These are phyloP conservation scores for Neurospora sp. DNA, from an alignment of 495 filamentous ascomycete genomes.

Conservation along the genomic window DNA sequence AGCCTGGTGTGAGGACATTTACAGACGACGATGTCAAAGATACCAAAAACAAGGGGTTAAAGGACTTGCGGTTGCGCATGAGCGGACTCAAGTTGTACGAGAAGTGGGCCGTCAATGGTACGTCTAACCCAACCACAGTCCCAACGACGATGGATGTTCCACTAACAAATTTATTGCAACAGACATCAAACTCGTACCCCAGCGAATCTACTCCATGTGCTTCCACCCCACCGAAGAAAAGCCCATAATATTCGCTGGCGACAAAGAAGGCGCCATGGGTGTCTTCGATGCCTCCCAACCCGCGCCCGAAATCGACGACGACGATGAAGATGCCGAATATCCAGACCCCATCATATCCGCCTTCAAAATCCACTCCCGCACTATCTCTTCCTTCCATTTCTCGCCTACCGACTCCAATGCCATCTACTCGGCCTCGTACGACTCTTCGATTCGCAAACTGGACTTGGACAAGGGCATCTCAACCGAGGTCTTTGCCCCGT, in stretches of 20 bases:
- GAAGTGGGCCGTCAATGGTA: slow-evolving; percentile 67
- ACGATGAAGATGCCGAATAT: slow-evolving; percentile 44
- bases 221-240: slow-evolving; percentile 85
- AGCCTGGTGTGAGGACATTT: slow-evolving; percentile 75
- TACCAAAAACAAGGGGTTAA: slow-evolving; percentile 68
- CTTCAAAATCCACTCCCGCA: slow-evolving; percentile 82
- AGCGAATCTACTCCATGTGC: slow-evolving; percentile 76
- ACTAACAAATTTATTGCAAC: slow-evolving; percentile 9
- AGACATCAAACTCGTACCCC: slow-evolving; percentile 90
- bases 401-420: slow-evolving; percentile 58
- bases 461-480: slow-evolving; percentile 73
- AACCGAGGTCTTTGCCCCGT: slow-evolving; percentile 67
- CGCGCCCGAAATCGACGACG: slow-evolving; percentile 37
- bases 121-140: slow-evolving; percentile 6
- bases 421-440: slow-evolving; percentile 84
- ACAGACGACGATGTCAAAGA: slow-evolving; percentile 67
- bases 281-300: slow-evolving; percentile 86
- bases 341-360: slow-evolving; percentile 67
- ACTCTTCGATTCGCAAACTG: slow-evolving; percentile 81
- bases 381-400: slow-evolving; percentile 76
- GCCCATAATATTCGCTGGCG: slow-evolving; percentile 85
- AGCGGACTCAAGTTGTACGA: slow-evolving; percentile 71
- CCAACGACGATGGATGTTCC: background rate
- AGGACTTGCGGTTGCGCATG: slow-evolving; percentile 72
- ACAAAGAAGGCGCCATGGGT: slow-evolving; percentile 89